Conservation (phyloP, 148 eudicot genomes). For the Fagopyrum tataricum region DNA sequence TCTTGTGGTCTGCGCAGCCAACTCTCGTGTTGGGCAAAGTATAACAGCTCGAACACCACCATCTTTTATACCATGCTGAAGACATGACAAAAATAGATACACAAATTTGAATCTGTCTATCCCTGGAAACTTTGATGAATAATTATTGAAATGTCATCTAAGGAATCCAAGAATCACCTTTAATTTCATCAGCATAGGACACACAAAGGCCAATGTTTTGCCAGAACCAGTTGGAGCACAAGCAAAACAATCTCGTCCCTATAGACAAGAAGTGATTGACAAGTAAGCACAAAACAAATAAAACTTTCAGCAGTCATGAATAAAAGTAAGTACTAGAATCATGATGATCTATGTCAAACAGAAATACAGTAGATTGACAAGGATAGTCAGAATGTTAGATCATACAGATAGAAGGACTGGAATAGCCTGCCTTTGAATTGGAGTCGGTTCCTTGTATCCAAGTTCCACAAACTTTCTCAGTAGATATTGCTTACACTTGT, state of each 20-base stretch:
- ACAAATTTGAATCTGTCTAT: background rate
- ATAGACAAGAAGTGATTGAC: constrained; percentile 9
- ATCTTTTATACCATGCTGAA: constrained; percentile 58
- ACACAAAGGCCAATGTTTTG: constrained; percentile 87
- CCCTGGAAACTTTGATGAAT: background rate
- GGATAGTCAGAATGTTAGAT: constrained; percentile 27
- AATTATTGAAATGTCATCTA: background rate
- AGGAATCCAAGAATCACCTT: constrained; percentile 38
- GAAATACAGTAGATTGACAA: constrained; percentile 17
- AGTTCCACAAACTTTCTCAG: constrained; percentile 68
- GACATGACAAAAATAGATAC: constrained; percentile 5
- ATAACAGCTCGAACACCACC: constrained; percentile 80
- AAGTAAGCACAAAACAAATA: constrained; percentile 11
- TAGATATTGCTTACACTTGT: constrained; percentile 60
- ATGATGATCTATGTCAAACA: background rate
- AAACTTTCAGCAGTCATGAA: background rate
- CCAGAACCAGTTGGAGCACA: constrained; percentile 99
- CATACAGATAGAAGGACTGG: constrained; percentile 96
- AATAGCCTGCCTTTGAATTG: constrained; percentile 98
- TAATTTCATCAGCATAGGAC: constrained; percentile 84
- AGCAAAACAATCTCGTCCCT: constrained; percentile 97
- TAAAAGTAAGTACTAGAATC: background rate
- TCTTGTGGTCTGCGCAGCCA: constrained; percentile 89
- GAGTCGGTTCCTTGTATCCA: constrained; percentile 84
- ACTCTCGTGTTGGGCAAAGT: constrained; percentile 84